Conservation (phyloP, 306 rosid species). For the Casuarina cunninghamiana region DNA sequence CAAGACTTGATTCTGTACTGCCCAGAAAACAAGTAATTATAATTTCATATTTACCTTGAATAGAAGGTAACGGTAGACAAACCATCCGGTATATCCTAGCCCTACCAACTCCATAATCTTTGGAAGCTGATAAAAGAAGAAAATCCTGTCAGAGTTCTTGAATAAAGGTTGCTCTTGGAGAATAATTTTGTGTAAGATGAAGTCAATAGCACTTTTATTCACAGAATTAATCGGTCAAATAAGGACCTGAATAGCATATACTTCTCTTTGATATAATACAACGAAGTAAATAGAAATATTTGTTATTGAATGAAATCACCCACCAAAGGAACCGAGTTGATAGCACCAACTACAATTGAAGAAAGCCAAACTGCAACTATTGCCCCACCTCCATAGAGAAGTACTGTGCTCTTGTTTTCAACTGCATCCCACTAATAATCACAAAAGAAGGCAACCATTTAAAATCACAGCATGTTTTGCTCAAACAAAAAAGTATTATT, state of each 20-base stretch:
- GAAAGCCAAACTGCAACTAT: conserved; percentile 87
- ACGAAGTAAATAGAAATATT: background rate
- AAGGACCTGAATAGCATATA: background rate
- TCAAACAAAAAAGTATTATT: background rate
- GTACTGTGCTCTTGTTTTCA: conserved; percentile 94
- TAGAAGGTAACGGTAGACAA: conserved; percentile 98
- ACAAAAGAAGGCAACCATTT: conserved; percentile 25
- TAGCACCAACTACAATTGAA: conserved; percentile 74
- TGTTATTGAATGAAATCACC: conserved; percentile 17
- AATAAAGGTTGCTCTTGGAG: background rate
- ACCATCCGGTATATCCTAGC: conserved; percentile 98
- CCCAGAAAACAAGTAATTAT: conserved; percentile 5
- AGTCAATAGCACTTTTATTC: background rate
- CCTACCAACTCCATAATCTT: conserved; percentile 97
- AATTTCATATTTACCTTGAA: conserved; percentile 60
- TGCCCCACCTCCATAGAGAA: conserved; percentile 94
- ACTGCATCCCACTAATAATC: conserved; percentile 85
- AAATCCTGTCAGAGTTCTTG: conserved; percentile 22
- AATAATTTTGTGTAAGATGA: background rate
- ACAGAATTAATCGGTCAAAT: background rate
- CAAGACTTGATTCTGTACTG: background rate
- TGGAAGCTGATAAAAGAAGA: conserved; percentile 67
- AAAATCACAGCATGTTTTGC: background rate
- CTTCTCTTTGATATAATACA: background rate
- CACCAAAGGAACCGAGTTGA: conserved; percentile 98